A percentile compares a stretch with the other conserved stretches of the same genome.
These are phyloP conservation scores for Wickerhamiella occidentalis DNA, from an alignment of 805 yeast species.

Conservation along the genomic window DNA sequence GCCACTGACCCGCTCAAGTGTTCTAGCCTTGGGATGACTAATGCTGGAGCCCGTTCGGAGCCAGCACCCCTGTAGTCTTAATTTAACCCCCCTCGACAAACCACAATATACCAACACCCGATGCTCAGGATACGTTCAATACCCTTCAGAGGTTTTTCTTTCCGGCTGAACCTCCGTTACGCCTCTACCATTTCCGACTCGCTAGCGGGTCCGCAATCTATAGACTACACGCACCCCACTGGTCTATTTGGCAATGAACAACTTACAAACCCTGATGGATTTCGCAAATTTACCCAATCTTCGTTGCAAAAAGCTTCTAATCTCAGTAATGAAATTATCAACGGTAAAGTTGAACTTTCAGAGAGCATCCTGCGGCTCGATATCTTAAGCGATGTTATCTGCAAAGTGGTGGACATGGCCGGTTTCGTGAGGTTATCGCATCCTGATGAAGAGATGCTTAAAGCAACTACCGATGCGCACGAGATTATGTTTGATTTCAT, in stretches of 20 bases:
- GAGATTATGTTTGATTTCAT: conserved; percentile 83
- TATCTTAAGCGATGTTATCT: conserved; percentile 71
- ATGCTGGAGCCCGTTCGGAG: too few relatives aligned
- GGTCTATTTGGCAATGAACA: conserved; percentile 72
- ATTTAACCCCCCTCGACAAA: background rate
- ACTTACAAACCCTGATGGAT: conserved; percentile 57
- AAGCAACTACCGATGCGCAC: conserved; percentile 78
- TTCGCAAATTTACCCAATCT: conserved; percentile 49
- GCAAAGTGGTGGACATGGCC: conserved; percentile 87
- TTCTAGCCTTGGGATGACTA: background rate
- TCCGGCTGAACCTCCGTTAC: background rate
- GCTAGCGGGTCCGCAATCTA: background rate
- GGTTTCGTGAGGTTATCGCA: conserved; percentile 85
- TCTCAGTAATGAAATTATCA: conserved; percentile 45
- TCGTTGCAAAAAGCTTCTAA: conserved; percentile 56
- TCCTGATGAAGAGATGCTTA: conserved; percentile 57
- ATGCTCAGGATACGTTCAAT: background rate
- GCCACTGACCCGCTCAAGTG: background rate
- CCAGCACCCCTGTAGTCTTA: background rate
- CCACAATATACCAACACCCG: background rate
- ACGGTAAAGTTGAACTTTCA: conserved; percentile 31
- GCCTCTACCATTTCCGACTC: background rate
- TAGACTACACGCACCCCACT: conserved; percentile 9
- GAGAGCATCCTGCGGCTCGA: conserved; percentile 59
- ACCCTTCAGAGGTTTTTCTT: background rate